These are phyloP conservation scores for Colletotrichum sojae DNA, from an alignment of 2,329 filamentous ascomycete genomes.

Conservation along the genomic window DNA sequence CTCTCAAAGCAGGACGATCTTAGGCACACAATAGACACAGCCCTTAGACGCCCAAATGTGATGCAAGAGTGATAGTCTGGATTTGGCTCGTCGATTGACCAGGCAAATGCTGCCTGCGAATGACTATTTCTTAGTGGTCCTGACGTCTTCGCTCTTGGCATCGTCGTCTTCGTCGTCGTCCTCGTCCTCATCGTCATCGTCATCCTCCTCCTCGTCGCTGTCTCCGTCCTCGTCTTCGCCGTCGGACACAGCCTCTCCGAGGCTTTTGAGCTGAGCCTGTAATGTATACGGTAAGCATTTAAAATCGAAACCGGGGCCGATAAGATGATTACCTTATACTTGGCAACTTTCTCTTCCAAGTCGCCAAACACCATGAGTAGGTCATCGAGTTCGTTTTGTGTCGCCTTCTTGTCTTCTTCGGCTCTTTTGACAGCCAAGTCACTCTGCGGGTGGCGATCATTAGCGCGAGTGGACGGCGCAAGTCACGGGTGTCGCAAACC, in stretches of 20 bases:
- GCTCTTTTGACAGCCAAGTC: slow-evolving; percentile 59
- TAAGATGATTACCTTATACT: slow-evolving; percentile 76
- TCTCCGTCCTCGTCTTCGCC: slow-evolving; percentile 78
- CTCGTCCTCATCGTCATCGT: slow-evolving; percentile 47
- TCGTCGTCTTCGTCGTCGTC: slow-evolving; percentile 44
- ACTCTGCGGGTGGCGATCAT: slow-evolving; percentile 44
- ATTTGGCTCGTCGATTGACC: too few relatives aligned
- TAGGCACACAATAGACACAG: too few relatives aligned
- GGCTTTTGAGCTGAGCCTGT: slow-evolving; percentile 71
- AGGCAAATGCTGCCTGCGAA: not conserved
- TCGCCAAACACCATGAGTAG: slow-evolving; percentile 86
- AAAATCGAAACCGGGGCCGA: slow-evolving; percentile 13
- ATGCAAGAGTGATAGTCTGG: too few relatives aligned
- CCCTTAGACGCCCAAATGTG: too few relatives aligned
- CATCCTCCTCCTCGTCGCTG: slow-evolving; percentile 67
- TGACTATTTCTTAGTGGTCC: slow-evolving; percentile 24
- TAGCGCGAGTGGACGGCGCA: not conserved
- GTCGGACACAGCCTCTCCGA: slow-evolving; percentile 82
- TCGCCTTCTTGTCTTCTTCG: slow-evolving; percentile 73
- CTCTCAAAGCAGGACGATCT: too few relatives aligned
- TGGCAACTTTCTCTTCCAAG: slow-evolving; percentile 81
- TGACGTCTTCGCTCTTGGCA: slow-evolving; percentile 32
- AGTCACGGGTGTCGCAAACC: slow-evolving; percentile 12
- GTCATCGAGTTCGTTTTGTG: slow-evolving; percentile 84
- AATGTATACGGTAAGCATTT: slow-evolving; percentile 29